Base-by-base conservation (phyloP, 805 yeast genomes). In the Pichia thaimueangensis region DNA sequence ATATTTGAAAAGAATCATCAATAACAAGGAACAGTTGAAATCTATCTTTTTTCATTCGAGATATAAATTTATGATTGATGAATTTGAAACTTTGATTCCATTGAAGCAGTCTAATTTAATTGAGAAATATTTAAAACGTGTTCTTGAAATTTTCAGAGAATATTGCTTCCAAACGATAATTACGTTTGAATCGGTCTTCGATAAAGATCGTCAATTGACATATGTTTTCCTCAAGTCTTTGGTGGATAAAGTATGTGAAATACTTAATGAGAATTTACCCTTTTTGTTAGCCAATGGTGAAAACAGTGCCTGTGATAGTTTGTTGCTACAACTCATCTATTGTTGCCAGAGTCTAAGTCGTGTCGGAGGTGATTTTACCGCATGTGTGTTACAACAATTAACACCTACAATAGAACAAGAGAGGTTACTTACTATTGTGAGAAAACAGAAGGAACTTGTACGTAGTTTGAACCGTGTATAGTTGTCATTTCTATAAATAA, bases 131-230 rank as follows among this genome's bases (percentile, higher is more conserved):
- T 64, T 89, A 43, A 88, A 87, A 52, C 69, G 95, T 49, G 82
- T 77, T 51, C 73, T 91, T 30, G 97, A 93, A 59, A 77, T 86
- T 4, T 77, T 86, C 45, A 72, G 98, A 57, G 97, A 89, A 58
- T 83, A 77, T 52, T 77, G 86, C 15, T 84, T 82, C 59, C 82
- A 81, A 22, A 78, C 93, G 0, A 67, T 86, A 3, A 74, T 83
- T 43, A 76, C 81, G 2, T 82, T 72, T 58, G 73, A 71, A 45
- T 75, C 86, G 5, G 73, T 84, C 1, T 84, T 86, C 56, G 49
- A 39, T 8, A 42, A 48, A 21, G 60, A 64, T 29, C 45, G 59
- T 5, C 57, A 68, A 24, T 49, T 73, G 7, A 31, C 33, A 5
- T 60, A 65, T 21, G 62, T 68, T 6, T 70, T 70, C 45, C 58